Percentiles rank a stretch among this genome's conserved stretches.
These are phyloP conservation scores for Fraxinus platypoda DNA, from an alignment of 305 asterid species.

Conservation along the genomic window DNA sequence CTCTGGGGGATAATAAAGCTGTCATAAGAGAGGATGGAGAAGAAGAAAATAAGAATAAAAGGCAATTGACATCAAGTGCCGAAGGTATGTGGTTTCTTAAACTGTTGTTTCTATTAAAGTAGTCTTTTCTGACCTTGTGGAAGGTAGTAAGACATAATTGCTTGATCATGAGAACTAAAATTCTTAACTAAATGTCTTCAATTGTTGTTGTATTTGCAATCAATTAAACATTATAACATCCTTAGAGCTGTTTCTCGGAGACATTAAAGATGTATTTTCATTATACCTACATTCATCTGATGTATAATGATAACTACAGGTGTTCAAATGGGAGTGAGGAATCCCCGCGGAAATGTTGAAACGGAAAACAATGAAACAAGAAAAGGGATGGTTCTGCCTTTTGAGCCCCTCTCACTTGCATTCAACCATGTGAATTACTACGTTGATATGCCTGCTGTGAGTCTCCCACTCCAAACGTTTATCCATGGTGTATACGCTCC, in stretches of 20 bases:
- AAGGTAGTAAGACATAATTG: background rate
- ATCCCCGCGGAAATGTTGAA: slow-evolving; percentile 16
- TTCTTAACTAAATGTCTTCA: too few relatives aligned
- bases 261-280: background rate
- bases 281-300: background rate
- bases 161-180: background rate
- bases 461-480: slow-evolving; percentile 21
- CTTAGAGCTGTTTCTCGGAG: too few relatives aligned
- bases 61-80: slow-evolving; percentile 17
- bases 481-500: background rate
- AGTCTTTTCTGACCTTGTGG: background rate
- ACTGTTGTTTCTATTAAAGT: background rate
- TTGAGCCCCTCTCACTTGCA: slow-evolving; percentile 74
- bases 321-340: slow-evolving; percentile 40
- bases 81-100: slow-evolving; percentile 37
- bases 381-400: slow-evolving; percentile 80
- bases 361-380: slow-evolving; percentile 29
- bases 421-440: slow-evolving; percentile 74
- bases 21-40: slow-evolving; percentile 34
- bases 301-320: slow-evolving; percentile 30
- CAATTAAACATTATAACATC: too few relatives aligned
- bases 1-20: slow-evolving; percentile 60
- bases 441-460: slow-evolving; percentile 85
- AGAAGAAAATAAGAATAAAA: slow-evolving; percentile 30
- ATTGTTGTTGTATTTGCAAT: too few relatives aligned